Conservation (phyloP, 495 filamentous ascomycete genomes). For the Lepidopterella palustris region DNA sequence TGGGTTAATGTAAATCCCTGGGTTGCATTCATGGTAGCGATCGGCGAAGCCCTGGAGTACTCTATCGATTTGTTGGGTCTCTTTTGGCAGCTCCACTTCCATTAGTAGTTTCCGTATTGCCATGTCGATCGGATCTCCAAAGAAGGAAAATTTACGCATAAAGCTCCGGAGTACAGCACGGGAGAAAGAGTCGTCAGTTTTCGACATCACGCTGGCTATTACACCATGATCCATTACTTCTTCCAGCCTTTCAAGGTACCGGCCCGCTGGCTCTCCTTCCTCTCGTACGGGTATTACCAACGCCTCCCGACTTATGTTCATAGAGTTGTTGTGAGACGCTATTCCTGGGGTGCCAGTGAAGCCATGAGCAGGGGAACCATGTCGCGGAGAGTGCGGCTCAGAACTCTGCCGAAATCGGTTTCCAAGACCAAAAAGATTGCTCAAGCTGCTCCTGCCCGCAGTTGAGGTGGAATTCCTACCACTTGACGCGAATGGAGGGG, state of each 20-base stretch:
- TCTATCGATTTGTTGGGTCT: slow-evolving; percentile 96
- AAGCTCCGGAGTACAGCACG: slow-evolving; percentile 81
- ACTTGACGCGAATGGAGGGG: slow-evolving; percentile 34
- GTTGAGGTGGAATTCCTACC: slow-evolving; percentile 76
- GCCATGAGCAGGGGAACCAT: slow-evolving; percentile 52
- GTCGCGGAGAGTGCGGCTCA: slow-evolving; percentile 55
- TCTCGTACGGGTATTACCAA: slow-evolving; percentile 71
- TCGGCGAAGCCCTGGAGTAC: slow-evolving; percentile 92
- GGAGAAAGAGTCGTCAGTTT: slow-evolving; percentile 76
- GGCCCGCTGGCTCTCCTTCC: slow-evolving; percentile 84
- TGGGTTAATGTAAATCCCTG: slow-evolving; percentile 84
- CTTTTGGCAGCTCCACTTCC: slow-evolving; percentile 92
- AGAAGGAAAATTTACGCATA: slow-evolving; percentile 90
- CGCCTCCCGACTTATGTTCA: slow-evolving; percentile 54
- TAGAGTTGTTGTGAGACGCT: slow-evolving; percentile 64
- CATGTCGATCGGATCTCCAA: slow-evolving; percentile 97
- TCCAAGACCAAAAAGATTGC: slow-evolving; percentile 73
- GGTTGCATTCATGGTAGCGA: slow-evolving; percentile 96
- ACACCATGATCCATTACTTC: slow-evolving; percentile 68
- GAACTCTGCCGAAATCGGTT: slow-evolving; percentile 70
- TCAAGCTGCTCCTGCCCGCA: slow-evolving; percentile 79
- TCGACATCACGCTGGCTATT: slow-evolving; percentile 74
- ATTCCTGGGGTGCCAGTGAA: slow-evolving; percentile 56
- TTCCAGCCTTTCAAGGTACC: slow-evolving; percentile 77
- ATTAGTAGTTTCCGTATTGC: slow-evolving; percentile 89